These are phyloP conservation scores for Ensete ventricosum DNA, from an alignment of 176 grass and related monocot genomes.

Conservation along the genomic window DNA sequence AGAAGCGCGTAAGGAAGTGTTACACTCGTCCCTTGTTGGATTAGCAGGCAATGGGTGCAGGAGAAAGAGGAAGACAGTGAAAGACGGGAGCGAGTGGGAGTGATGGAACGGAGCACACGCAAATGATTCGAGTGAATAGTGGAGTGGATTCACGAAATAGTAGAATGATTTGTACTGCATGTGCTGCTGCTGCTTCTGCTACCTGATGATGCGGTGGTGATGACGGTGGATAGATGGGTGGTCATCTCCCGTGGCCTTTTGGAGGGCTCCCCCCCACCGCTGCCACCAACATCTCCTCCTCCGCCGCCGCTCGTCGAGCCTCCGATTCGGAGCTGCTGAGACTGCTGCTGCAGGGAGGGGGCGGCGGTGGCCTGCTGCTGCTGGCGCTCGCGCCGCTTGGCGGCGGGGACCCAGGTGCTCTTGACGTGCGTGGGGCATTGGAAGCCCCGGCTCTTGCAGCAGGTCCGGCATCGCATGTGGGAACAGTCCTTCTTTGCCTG, in stretches of 20 bases:
- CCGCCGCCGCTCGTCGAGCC: background rate
- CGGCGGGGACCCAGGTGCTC: constrained; percentile 86
- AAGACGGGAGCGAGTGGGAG: background rate
- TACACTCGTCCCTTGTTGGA: background rate
- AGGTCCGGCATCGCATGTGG: constrained; percentile 84
- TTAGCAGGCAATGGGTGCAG: too few species aligned
- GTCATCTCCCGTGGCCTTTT: constrained; percentile 42
- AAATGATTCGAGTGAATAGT: constrained; percentile 1
- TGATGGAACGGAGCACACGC: constrained; percentile 6
- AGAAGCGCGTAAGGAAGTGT: background rate
- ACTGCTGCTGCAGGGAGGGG: constrained; percentile 1
- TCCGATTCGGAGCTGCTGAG: constrained; percentile 14
- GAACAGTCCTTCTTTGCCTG: constrained; percentile 92
- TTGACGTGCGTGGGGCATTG: constrained; percentile 78
- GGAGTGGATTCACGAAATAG: background rate
- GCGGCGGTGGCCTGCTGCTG: constrained; percentile 62
- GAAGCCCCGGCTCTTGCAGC: constrained; percentile 86
- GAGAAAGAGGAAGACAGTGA: background rate
- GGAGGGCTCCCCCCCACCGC: constrained; percentile 12
- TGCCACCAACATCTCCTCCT: background rate
- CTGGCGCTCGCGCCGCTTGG: constrained; percentile 80
- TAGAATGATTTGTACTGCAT: background rate
- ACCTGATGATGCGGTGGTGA: constrained; percentile 73
- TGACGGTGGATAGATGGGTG: background rate
- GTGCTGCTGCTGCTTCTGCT: constrained; percentile 13